Percentiles rank a stretch among this genome's conserved stretches.
Conservation (phyloP, 1,139 yeast species). For the Tardiomyces blankii region DNA sequence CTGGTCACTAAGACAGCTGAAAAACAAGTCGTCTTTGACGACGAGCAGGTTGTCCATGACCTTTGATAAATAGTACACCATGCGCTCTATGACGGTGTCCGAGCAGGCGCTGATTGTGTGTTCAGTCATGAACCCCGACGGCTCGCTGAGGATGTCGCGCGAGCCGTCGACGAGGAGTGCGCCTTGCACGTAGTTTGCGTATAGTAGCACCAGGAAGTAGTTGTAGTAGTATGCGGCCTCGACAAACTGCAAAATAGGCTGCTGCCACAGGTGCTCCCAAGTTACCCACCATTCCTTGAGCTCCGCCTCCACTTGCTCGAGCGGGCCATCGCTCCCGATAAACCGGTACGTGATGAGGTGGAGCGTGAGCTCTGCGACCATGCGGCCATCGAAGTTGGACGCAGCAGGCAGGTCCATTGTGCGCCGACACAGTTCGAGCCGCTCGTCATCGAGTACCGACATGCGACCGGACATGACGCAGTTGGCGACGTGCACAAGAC, state of each 20-base stretch:
- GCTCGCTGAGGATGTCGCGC: constrained; percentile 1
- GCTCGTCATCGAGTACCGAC: constrained; percentile 58
- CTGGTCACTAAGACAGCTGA: constrained; percentile 61
- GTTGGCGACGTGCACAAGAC: constrained; percentile 57
- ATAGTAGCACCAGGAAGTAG: constrained; percentile 38
- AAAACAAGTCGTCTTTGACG: constrained; percentile 48
- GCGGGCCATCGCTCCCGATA: constrained; percentile 33
- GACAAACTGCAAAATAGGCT: constrained; percentile 67
- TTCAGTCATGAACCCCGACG: constrained; percentile 3
- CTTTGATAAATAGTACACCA: constrained; percentile 27
- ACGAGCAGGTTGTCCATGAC: constrained; percentile 33
- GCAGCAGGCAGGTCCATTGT: constrained; percentile 52
- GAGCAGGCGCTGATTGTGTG: not conserved
- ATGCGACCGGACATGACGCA: constrained; percentile 64
- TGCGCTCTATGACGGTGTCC: constrained; percentile 4
- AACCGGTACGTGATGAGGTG: constrained; percentile 52
- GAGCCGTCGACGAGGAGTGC: constrained; percentile 2
- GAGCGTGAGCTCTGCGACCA: constrained; percentile 68
- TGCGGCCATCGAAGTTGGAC: constrained; percentile 73
- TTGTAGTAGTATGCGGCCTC: constrained; percentile 65
- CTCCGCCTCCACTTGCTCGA: constrained; percentile 25
- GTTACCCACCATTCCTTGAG: constrained; percentile 53
- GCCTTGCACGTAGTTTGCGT: constrained; percentile 17
- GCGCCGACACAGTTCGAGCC: constrained; percentile 52
- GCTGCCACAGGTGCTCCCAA: constrained; percentile 63